Evolutionary conservation across 148 eudicot species (phyloP).

Genomic region (Cornus kousa): DNA sequence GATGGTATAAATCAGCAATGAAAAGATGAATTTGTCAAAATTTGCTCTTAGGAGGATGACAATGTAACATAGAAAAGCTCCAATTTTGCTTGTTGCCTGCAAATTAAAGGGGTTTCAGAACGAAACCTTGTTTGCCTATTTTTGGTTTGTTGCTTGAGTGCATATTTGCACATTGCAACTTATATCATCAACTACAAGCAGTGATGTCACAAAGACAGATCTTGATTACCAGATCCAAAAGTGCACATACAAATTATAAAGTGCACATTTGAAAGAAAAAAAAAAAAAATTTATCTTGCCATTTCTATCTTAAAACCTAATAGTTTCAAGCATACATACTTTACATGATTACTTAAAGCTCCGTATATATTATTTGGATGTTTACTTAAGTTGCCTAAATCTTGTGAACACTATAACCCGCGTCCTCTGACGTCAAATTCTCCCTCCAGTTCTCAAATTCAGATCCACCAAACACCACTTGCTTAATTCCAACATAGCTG

Average conservation of each 20-base stretch:
- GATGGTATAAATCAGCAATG: too few species aligned
- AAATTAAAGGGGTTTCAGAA: too few species aligned
- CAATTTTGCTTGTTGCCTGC: too few species aligned
- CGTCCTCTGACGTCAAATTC: conserved; percentile 62
- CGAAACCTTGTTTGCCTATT: too few species aligned
- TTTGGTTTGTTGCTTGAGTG: neutral
- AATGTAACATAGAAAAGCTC: neutral
- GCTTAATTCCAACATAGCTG: conserved; percentile 86
- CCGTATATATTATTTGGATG: neutral
- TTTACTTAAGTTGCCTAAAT: conserved; percentile 34
- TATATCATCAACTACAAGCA: too few species aligned
- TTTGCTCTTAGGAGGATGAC: neutral
- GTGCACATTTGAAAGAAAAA: too few species aligned
- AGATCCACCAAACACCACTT: conserved; percentile 86
- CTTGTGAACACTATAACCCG: conserved; percentile 63
- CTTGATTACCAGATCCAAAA: neutral
- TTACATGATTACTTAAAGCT: neutral
- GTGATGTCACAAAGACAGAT: neutral
- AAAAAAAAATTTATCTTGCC: neutral
- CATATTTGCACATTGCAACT: too few species aligned
- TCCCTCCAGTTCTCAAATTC: conserved; percentile 83
- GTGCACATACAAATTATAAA: neutral
- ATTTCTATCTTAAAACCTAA: neutral
- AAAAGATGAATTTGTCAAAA: neutral
- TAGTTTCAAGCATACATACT: neutral